Evolutionary conservation across 768 basidiomycete species (phyloP).

Genomic region (Psilocybe tampanensis): DNA sequence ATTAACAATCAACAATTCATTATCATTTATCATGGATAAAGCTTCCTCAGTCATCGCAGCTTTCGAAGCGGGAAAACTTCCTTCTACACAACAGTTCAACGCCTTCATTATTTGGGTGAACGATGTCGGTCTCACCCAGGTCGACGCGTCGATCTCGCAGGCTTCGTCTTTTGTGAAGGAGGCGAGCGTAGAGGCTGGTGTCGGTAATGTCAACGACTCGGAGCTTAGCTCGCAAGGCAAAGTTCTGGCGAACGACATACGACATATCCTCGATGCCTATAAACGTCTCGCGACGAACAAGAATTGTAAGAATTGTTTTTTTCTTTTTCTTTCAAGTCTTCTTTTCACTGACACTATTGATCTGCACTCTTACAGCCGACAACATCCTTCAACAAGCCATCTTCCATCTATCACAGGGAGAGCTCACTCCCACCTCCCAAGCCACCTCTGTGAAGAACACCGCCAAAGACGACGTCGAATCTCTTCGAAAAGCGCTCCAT

Average conservation of each 20-base stretch:
- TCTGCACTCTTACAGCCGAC: slow-evolving; percentile 45
- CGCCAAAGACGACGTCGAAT: slow-evolving; percentile 49
- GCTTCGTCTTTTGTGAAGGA: neutral
- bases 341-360: neutral
- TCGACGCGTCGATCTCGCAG: slow-evolving; percentile 30
- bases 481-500: slow-evolving; percentile 51
- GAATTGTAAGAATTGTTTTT: slow-evolving; percentile 45
- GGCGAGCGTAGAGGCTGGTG: neutral
- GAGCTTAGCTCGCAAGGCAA: slow-evolving; percentile 60
- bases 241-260: slow-evolving; percentile 50
- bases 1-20: too few species aligned
- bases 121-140: slow-evolving; percentile 46
- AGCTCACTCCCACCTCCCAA: slow-evolving; percentile 42
- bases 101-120: slow-evolving; percentile 58
- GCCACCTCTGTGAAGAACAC: slow-evolving; percentile 42
- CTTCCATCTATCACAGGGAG: slow-evolving; percentile 63
- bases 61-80: slow-evolving; percentile 71
- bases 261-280: slow-evolving; percentile 58
- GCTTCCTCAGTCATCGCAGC: slow-evolving; percentile 64
- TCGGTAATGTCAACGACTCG: slow-evolving; percentile 18
- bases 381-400: slow-evolving; percentile 65
- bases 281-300: slow-evolving; percentile 55
- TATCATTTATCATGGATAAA: slow-evolving; percentile 72
- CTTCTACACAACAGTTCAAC: slow-evolving; percentile 59
- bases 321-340: neutral